These are phyloP conservation scores for Xylaria polymorpha DNA, from an alignment of 2,329 filamentous ascomycete species.

Conservation along the genomic window DNA sequence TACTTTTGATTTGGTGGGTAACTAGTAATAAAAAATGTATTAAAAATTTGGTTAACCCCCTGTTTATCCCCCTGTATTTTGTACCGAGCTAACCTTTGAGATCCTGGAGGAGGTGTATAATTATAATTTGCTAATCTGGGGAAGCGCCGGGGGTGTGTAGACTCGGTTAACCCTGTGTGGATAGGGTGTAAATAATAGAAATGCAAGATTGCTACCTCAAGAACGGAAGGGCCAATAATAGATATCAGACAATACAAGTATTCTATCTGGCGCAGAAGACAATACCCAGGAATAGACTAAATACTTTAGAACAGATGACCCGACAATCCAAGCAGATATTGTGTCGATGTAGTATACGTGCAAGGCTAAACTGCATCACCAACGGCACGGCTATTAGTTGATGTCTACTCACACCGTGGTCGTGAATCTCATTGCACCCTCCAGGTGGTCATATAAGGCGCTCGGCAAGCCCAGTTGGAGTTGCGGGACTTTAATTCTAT, in stretches of 20 bases:
- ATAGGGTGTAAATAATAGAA: slow-evolving; percentile 8
- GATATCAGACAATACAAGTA: neutral
- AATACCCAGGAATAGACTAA: slow-evolving; percentile 12
- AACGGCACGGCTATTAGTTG: neutral
- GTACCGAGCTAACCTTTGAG: too few species aligned
- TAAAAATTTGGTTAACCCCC: too few species aligned
- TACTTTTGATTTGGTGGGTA: too few species aligned
- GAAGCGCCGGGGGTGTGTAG: slow-evolving; percentile 22
- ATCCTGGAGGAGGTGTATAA: too few species aligned
- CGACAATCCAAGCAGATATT: slow-evolving; percentile 29
- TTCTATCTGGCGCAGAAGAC: neutral
- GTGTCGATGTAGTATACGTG: slow-evolving; percentile 10
- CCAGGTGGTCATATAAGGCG: neutral
- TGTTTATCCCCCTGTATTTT: too few species aligned
- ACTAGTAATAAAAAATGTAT: too few species aligned
- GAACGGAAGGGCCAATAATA: neutral
- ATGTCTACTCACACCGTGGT: neutral
- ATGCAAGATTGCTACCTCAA: neutral
- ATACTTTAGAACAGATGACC: slow-evolving; percentile 24
- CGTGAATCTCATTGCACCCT: neutral
- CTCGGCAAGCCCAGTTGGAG: slow-evolving; percentile 11
- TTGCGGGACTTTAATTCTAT: slow-evolving; percentile 11
- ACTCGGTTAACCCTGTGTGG: slow-evolving; percentile 7
- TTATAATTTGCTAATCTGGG: slow-evolving; percentile 27
- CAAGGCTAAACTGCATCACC: neutral